Base-by-base conservation (phyloP, 2,329 filamentous ascomycete species). In the Penicillium sp. region DNA sequence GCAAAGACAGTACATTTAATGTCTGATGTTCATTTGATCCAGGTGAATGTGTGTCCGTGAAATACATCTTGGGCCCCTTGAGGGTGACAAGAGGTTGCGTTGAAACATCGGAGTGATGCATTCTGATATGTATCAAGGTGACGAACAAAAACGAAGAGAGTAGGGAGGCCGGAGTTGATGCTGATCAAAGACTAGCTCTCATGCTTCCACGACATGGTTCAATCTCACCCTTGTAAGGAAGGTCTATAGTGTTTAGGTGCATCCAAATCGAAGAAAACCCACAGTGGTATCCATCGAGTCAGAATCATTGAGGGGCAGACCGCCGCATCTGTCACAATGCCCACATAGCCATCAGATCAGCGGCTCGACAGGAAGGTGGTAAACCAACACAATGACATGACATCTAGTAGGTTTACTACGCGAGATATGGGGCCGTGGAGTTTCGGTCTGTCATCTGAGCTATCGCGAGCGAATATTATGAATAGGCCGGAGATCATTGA, bases 1-100 rank as follows among this genome's bases (percentile, higher is more conserved):
- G 49, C 13, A 55, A 57, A 13, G 61, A 60, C 10, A 69, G 46
- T n/a, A 65, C 48, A 39, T 64, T 56, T 32, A 69, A 51, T 32
- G 49, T 58, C 29, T 57, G 50, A 6, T 52, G 48, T 39, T 61
- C 58, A 22, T 57, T 50, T 26, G 42, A 14, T 37, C 52, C 49
- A 37, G 38, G 14, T 23, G 41, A 28, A n/a, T 36, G 35, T 13
- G 45, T 40, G 8, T 40, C 31, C 14, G 42, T 28, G 23, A 38
- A 39, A 29, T 32, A 36, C 40, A 40, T 44, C 23, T 42, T 40
- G 26, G 40, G 38, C 35, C 35, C 39, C 28, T 42, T 50, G 4
- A 47, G 32, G 35, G 44, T 45, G 36, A 48, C 14, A 42, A 38
- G 35, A 46, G 50, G 41, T 16, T 44, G 44, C 39, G 40, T 46